Evolutionary conservation across 176 grass and related monocot genomes (phyloP), one percentile per base, ranked within the genome.

Genomic region (Alopecurus myosuroides): DNA sequence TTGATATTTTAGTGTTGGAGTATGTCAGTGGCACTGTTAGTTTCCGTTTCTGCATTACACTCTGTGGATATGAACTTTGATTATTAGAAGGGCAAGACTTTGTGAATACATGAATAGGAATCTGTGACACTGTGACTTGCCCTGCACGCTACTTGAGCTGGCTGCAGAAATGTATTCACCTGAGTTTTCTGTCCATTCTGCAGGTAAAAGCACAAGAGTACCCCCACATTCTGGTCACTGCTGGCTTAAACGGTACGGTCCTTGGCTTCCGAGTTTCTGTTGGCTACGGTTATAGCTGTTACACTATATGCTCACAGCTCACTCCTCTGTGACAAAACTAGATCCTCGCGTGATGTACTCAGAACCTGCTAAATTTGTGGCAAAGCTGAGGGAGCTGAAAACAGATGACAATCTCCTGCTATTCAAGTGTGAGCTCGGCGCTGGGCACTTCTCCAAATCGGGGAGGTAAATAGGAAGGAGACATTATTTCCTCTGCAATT

Each of bases 381-480:
- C 94, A 3, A 94, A 89, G 88, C 83, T 97, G 71, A 90, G 94
- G 82, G 92, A 97, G 57, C 13, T 85, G 71, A 94, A 97, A 73
- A 94, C 77, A 0, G 90, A 92, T 74, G 57, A 89, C 72, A 97
- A 74, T 31, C 86, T 87, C 74, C 63, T 97, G 15, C 15, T 97
- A 11, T 93, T 97, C 74, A 97, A 97, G 76, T 97, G 94, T n/a
- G 91, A 97, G 53, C 81, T 94, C 42, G 94, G 87, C 64, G 91
- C 94, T 22, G 94, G 94, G 6, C 94, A 97, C 82, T 90, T 90
- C 79, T 97, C 94, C 58, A 97, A 97, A 29, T 97, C 91, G 8
- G 94, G 94, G 81, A 97, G 91, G 94, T 92, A 88, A n/a, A n/a
- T n/a, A n/a, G n/a, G n/a, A n/a, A n/a, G n/a, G n/a, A n/a, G n/a